Evolutionary conservation across 805 yeast genomes (phyloP).

Genomic region (Candida boleticola): DNA sequence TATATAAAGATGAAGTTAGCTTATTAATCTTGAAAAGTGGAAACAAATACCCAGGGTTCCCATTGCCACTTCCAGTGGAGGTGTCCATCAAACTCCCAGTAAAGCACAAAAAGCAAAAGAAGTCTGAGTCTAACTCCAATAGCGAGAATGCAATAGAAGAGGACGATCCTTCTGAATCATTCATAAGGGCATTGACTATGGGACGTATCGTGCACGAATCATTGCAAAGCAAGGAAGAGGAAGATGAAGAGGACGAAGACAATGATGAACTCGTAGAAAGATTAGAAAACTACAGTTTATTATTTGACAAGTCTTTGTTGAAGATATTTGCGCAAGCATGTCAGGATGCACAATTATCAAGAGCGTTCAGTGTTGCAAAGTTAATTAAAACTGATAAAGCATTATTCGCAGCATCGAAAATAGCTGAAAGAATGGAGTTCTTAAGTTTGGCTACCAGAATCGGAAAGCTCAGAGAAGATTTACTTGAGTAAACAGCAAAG

Average conservation of each 20-base stretch:
- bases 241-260: constrained; percentile 8
- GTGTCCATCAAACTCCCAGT: constrained; percentile 70
- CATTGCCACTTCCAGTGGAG: constrained; percentile 82
- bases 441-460: constrained; percentile 35
- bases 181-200: constrained; percentile 57
- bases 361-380: constrained; percentile 67
- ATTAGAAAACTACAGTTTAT: constrained; percentile 49
- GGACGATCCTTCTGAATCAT: constrained; percentile 58
- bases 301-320: constrained; percentile 75
- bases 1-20: constrained; percentile 64
- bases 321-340: constrained; percentile 75
- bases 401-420: constrained; percentile 76
- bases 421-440: constrained; percentile 64
- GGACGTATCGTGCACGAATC: constrained; percentile 64
- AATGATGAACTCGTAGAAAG: constrained; percentile 47
- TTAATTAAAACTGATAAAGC: constrained; percentile 77
- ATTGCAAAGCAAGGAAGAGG: constrained; percentile 25
- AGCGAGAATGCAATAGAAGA: constrained; percentile 18
- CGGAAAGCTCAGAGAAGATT: constrained; percentile 35
- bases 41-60: constrained; percentile 69
- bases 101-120: constrained; percentile 21
- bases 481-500: constrained; percentile 18
- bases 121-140: constrained; percentile 23
- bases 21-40: constrained; percentile 73
- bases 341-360: constrained; percentile 56